Conservation (phyloP, 2,329 filamentous ascomycete species). For the Ambrosiella cleistominuta region DNA sequence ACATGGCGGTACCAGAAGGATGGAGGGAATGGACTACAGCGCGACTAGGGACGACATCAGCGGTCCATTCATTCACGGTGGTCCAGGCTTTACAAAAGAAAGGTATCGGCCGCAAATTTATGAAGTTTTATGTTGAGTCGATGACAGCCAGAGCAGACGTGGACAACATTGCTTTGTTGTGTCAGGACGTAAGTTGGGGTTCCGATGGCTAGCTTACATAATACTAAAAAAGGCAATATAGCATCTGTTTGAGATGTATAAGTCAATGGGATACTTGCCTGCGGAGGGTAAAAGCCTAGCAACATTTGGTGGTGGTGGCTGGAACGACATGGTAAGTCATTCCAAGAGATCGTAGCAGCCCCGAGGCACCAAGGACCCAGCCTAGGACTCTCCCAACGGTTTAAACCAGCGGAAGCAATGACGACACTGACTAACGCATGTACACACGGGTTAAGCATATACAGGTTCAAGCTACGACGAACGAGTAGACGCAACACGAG, state of each 20-base stretch:
- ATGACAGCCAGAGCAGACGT: constrained; percentile 53
- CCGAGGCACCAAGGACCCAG: background rate
- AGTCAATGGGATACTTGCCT: constrained; percentile 49
- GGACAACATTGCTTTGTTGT: constrained; percentile 58
- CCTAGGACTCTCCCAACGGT: background rate
- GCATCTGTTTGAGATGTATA: constrained; percentile 58
- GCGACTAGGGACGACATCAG: constrained; percentile 47
- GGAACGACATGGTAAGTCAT: constrained; percentile 58
- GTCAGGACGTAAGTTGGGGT: constrained; percentile 39
- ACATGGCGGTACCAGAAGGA: constrained; percentile 56
- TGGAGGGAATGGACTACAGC: constrained; percentile 35
- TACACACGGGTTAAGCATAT: background rate
- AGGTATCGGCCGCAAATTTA: constrained; percentile 54
- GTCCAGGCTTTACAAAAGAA: constrained; percentile 56
- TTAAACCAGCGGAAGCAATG: background rate
- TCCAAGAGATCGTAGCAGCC: background rate
- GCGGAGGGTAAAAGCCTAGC: constrained; percentile 51
- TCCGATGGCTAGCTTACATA: background rate
- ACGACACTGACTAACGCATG: background rate
- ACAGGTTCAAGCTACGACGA: constrained; percentile 3
- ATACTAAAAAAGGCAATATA: constrained; percentile 16
- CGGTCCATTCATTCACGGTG: constrained; percentile 68
- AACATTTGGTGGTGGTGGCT: constrained; percentile 60
- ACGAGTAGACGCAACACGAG: background rate
- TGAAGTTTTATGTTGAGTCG: constrained; percentile 62